Percentiles rank a stretch among this genome's conserved stretches.
Conservation (phyloP, 495 filamentous ascomycete species). For the Podospora fimiseda region DNA sequence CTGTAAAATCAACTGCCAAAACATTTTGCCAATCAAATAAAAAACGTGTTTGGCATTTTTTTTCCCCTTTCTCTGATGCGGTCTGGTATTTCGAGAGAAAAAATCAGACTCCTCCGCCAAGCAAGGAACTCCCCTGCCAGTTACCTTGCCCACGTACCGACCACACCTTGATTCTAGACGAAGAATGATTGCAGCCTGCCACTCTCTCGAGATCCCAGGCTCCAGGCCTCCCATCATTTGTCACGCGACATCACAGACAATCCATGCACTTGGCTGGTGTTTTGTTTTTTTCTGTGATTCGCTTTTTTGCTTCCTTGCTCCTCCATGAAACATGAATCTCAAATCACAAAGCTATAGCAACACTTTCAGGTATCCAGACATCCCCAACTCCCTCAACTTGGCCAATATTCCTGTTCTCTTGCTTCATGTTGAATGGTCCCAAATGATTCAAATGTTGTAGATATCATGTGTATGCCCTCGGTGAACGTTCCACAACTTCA, state of each 20-base stretch:
- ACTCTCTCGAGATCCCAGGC: background rate
- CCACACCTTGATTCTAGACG: background rate
- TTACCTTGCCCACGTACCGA: background rate
- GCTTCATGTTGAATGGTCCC: too few relatives aligned
- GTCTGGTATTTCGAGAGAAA: slow-evolving; percentile 1
- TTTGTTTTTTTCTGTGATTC: background rate
- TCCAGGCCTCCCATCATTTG: too few relatives aligned
- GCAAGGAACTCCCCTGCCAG: background rate
- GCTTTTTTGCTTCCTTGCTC: background rate
- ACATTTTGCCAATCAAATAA: background rate
- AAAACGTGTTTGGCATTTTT: slow-evolving; percentile 1
- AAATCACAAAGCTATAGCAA: background rate
- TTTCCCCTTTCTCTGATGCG: background rate
- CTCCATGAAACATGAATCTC: background rate
- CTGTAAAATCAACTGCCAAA: background rate
- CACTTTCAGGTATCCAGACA: too few relatives aligned
- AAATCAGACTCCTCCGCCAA: slow-evolving; percentile 2
- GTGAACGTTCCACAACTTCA: too few relatives aligned
- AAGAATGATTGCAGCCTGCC: background rate
- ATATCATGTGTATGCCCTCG: too few relatives aligned
- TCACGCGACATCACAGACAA: too few relatives aligned
- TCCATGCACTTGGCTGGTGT: too few relatives aligned
- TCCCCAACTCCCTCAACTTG: too few relatives aligned
- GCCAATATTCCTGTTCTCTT: too few relatives aligned
- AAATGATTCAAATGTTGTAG: too few relatives aligned